These are phyloP conservation scores for Colletotrichum trifolii DNA, from an alignment of 2,329 filamentous ascomycete genomes.

Conservation along the genomic window DNA sequence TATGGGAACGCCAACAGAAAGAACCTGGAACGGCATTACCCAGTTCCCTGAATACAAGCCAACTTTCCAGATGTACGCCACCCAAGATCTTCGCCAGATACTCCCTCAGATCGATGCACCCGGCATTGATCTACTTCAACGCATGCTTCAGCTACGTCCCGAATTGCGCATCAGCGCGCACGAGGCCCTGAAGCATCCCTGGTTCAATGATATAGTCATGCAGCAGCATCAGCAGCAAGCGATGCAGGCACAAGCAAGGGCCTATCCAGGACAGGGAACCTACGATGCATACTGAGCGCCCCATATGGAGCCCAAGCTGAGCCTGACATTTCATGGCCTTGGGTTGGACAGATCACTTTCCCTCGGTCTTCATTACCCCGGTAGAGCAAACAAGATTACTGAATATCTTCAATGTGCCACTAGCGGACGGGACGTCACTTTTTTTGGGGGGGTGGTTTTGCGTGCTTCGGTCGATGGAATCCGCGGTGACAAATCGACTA, in stretches of 20 bases:
- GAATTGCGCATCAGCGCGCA: slow-evolving; percentile 90
- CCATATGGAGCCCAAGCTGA: too few species aligned
- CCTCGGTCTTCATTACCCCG: too few species aligned
- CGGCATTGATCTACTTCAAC: slow-evolving; percentile 86
- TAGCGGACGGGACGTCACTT: too few species aligned
- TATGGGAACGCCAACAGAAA: slow-evolving; percentile 97
- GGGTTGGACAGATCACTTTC: too few species aligned
- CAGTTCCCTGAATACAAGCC: slow-evolving; percentile 98
- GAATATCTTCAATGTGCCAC: too few species aligned
- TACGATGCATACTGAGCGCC: slow-evolving; percentile 41
- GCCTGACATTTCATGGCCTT: too few species aligned
- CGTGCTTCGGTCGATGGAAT: too few species aligned
- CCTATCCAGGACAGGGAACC: slow-evolving; percentile 50
- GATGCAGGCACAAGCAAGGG: slow-evolving; percentile 55
- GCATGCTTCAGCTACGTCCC: slow-evolving; percentile 92
- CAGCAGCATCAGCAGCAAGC: slow-evolving; percentile 62
- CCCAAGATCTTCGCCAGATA: slow-evolving; percentile 87
- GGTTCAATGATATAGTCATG: slow-evolving; percentile 83
- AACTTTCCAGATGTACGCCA: slow-evolving; percentile 93
- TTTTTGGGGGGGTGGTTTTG: too few species aligned
- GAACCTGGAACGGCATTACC: slow-evolving; percentile 94
- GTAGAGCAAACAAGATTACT: too few species aligned
- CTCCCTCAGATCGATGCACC: slow-evolving; percentile 89
- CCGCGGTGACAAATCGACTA: too few species aligned
- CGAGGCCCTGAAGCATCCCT: slow-evolving; percentile 88